phyloP scores from a whole-genome alignment of 352 stramenopile species.

The Pythium guiyangense region DNA sequence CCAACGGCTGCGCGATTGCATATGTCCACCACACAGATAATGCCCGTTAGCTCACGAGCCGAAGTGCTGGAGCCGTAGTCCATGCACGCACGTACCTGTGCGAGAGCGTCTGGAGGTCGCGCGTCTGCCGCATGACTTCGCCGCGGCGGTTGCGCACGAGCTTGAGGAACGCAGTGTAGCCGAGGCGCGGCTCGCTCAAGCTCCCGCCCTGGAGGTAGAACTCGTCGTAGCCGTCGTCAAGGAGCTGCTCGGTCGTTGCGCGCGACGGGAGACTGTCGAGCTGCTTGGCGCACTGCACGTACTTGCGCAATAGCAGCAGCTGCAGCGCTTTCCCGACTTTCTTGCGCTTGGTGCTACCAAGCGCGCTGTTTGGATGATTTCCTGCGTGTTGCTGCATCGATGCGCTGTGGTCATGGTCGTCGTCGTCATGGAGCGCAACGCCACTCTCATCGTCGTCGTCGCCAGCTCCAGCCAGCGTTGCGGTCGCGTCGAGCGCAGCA shows the following conservation, averaged over 20 bases:
- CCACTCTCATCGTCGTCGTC: constrained; percentile 20
- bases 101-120: constrained; percentile 7
- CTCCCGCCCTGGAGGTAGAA: constrained; percentile 64
- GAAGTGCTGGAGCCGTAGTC: too few species aligned
- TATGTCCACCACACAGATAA: not conserved
- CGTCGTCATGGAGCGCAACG: constrained; percentile 13
- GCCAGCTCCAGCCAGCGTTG: constrained; percentile 2
- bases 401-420: constrained; percentile 15
- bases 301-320: constrained; percentile 49
- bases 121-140: constrained; percentile 32
- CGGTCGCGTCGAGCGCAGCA: constrained; percentile 7
- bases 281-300: constrained; percentile 55
- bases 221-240: constrained; percentile 66
- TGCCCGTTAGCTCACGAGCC: not conserved
- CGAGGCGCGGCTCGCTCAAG: constrained; percentile 47
- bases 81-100: constrained; percentile 15
- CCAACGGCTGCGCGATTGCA: constrained; percentile 7
- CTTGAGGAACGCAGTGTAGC: constrained; percentile 60
- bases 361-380: not conserved
- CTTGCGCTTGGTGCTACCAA: constrained; percentile 16
- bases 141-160: constrained; percentile 59
- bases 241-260: constrained; percentile 46
- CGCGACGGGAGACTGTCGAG: constrained; percentile 38
- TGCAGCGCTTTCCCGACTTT: constrained; percentile 63
- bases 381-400: constrained; percentile 3